These are phyloP conservation scores for Psilocybe cubensis DNA, from an alignment of 768 basidiomycete genomes.

Conservation along the genomic window DNA sequence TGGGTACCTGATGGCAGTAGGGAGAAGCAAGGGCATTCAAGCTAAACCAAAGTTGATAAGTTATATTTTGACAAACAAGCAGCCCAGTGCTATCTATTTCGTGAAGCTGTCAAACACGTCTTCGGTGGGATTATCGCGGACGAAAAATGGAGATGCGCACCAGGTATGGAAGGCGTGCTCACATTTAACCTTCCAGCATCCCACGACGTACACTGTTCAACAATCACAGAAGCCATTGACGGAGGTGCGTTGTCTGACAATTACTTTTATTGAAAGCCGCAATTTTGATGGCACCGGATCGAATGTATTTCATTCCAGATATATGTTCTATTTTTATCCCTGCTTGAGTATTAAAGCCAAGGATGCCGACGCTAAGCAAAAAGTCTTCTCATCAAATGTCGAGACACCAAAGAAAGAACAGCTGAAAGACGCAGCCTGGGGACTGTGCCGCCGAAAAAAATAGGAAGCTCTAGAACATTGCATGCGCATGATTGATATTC, in stretches of 20 bases:
- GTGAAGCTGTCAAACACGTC: background rate
- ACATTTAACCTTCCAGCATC: slow-evolving; percentile 1
- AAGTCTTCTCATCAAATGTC: background rate
- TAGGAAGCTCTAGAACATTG: background rate
- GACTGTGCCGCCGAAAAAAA: too few species aligned
- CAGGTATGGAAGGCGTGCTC: background rate
- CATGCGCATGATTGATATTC: background rate
- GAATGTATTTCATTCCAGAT: background rate
- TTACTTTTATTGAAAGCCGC: slow-evolving; percentile 14
- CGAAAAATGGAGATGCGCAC: background rate
- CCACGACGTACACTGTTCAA: too few species aligned
- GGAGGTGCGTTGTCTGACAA: background rate
- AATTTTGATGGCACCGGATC: slow-evolving; percentile 15
- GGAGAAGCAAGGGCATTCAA: background rate
- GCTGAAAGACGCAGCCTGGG: background rate
- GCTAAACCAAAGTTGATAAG: background rate
- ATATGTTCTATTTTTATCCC: background rate
- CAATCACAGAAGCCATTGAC: slow-evolving; percentile 1
- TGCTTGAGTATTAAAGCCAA: too few species aligned
- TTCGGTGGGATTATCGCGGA: slow-evolving; percentile 7
- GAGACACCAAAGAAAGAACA: background rate
- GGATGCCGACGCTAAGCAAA: background rate
- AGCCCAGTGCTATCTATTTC: background rate
- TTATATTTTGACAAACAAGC: background rate
- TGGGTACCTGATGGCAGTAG: background rate